Base-by-base conservation (phyloP, 148 eudicot species). In the Fagopyrum esculentum region DNA sequence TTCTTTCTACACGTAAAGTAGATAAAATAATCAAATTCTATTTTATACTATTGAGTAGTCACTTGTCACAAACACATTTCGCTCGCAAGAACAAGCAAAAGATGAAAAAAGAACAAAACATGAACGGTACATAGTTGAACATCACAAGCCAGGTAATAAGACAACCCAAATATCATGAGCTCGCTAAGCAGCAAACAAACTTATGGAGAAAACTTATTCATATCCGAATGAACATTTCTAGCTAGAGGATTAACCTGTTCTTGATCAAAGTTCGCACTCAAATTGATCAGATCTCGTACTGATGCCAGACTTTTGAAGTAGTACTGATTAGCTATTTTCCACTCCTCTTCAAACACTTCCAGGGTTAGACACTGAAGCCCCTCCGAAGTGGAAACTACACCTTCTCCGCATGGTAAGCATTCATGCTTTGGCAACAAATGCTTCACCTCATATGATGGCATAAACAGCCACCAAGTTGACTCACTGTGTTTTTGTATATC, bases 261-360 rank as follows among this genome's bases (percentile, higher is more conserved):
- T 77, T 83, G 89, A 52, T 76, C 78, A 68, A 90, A 89, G 76
- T 83, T 92, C 49, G 85, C 77, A 77, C 94, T 88, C 68, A 88
- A 86, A 74, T 88, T 88, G 79, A 80, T 85, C 52, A 96, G 79
- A 81, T 73, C 78, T 71, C 84, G 78, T 71, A 89, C 80, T 45
- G 98, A 96, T 55, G 89, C 88, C 78, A 96, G 79, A 80, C 97
- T 85, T 86, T 89, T 90, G 81, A 96, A 96, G 83, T 90, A 92
- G 83, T 82, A 87, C 63, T 77, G 81, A 73, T 92, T 96, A 47
- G 88, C 92, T 60, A 80, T 75, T 80, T 73, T 85, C 98, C 94
- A 88, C 45, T 76, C 86, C 52, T 77, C 80, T 70, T 81, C 89
- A 9, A 79, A 72, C 75, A 73, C 78, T 56, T 66, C 79, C 71